Conservation (phyloP, 352 stramenopile species). For the Pythium rhizo-oryzae region DNA sequence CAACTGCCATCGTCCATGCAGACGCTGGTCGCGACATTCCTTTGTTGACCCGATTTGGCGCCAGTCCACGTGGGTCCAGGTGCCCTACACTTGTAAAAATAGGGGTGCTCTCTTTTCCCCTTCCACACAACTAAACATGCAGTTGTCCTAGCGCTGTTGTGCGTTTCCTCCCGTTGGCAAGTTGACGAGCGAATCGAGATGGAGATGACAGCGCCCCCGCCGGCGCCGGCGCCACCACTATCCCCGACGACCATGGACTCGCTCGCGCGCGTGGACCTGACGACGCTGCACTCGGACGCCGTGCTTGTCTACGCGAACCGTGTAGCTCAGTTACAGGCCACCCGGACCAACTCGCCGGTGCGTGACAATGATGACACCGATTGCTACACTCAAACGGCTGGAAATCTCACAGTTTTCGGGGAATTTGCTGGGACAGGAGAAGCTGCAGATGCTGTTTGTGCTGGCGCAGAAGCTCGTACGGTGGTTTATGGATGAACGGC, state of each 20-base stretch:
- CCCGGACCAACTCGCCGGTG: slow-evolving; percentile 27
- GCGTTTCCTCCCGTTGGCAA: not conserved
- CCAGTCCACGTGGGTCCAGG: too few species aligned
- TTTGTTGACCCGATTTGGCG: slow-evolving; percentile 16
- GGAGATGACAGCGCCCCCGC: not conserved
- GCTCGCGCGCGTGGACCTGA: slow-evolving; percentile 37
- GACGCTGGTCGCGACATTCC: slow-evolving; percentile 15
- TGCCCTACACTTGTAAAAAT: slow-evolving; percentile 18
- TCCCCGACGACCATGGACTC: slow-evolving; percentile 33
- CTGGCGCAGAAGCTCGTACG: slow-evolving; percentile 40
- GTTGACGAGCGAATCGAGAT: not conserved
- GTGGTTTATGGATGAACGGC: slow-evolving; percentile 37
- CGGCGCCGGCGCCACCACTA: not conserved
- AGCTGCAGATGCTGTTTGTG: slow-evolving; percentile 44
- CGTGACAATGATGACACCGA: too few species aligned
- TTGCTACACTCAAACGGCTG: too few species aligned
- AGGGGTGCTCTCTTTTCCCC: not conserved
- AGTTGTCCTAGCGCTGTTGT: not conserved
- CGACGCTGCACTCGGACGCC: slow-evolving; percentile 26
- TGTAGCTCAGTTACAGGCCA: slow-evolving; percentile 25
- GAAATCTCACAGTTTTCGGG: too few species aligned
- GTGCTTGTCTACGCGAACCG: slow-evolving; percentile 37
- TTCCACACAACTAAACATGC: not conserved
- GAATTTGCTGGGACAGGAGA: slow-evolving; percentile 28
- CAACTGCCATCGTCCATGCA: slow-evolving; percentile 13